These are phyloP conservation scores for Penstemon newberryi DNA, from an alignment of 257 asterid genomes.

Conservation along the genomic window DNA sequence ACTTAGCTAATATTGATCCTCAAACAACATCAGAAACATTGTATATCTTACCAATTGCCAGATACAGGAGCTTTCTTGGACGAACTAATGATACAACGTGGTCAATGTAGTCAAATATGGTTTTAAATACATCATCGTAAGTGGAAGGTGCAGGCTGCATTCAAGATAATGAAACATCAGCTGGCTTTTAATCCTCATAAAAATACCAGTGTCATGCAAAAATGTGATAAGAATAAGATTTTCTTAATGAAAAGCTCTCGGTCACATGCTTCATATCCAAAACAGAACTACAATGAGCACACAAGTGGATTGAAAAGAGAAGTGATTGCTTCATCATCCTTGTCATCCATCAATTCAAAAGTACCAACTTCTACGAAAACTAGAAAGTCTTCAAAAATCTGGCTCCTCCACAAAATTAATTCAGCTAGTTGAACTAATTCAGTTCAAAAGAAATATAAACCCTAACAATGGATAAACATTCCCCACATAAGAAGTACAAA, in stretches of 20 bases:
- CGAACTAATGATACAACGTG: slow-evolving; percentile 83
- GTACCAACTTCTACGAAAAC: background rate
- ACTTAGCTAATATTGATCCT: slow-evolving; percentile 18
- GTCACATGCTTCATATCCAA: background rate
- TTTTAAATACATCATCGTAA: slow-evolving; percentile 77
- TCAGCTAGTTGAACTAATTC: slow-evolving; percentile 2
- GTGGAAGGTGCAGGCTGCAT: slow-evolving; percentile 91
- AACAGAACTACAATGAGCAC: slow-evolving; percentile 18
- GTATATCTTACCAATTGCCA: slow-evolving; percentile 84
- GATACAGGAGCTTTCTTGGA: slow-evolving; percentile 88
- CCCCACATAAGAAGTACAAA: background rate
- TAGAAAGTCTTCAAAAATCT: background rate
- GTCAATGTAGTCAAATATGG: slow-evolving; percentile 88
- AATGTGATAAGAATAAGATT: slow-evolving; percentile 17
- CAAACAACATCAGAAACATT: slow-evolving; percentile 14
- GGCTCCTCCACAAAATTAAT: background rate
- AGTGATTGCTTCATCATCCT: slow-evolving; percentile 11
- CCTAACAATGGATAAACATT: slow-evolving; percentile 6
- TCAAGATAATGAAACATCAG: slow-evolving; percentile 26
- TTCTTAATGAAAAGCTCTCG: background rate
- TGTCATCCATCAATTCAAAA: slow-evolving; percentile 15
- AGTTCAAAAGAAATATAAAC: background rate
- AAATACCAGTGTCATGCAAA: slow-evolving; percentile 10
- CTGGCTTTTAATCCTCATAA: slow-evolving; percentile 21
- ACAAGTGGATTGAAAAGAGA: slow-evolving; percentile 9